A percentile compares a stretch with the other conserved stretches of the same genome.
phyloP scores from a whole-genome alignment of 768 basidiomycete species.

The Boletus pseudopeckii region DNA sequence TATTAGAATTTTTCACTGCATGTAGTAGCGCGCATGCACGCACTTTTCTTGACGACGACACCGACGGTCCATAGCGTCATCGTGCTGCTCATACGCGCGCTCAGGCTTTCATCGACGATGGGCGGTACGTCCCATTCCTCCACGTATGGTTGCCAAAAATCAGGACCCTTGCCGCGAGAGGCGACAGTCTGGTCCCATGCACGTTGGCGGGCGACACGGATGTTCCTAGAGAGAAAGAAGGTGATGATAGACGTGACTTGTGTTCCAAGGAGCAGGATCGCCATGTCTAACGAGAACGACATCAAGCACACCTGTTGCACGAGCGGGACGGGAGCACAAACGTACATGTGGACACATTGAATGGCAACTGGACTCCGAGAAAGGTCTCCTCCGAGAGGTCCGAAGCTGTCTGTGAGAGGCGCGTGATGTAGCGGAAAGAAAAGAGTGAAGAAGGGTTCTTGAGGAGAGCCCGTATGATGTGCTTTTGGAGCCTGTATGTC shows the following conservation, averaged over 20 bases:
- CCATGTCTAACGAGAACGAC: conserved; percentile 53
- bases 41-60: conserved; percentile 23
- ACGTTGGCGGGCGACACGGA: conserved; percentile 71
- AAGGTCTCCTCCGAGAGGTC: conserved; percentile 47
- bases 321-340: not conserved
- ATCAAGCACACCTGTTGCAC: not conserved
- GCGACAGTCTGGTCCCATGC: conserved; percentile 81
- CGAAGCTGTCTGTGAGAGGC: conserved; percentile 26
- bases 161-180: conserved; percentile 75
- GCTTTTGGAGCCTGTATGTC: conserved; percentile 70
- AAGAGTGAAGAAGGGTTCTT: conserved; percentile 27
- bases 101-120: conserved; percentile 29
- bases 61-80: conserved; percentile 17
- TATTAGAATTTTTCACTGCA: not conserved
- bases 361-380: conserved; percentile 63
- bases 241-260: conserved; percentile 73
- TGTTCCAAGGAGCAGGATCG: conserved; percentile 65
- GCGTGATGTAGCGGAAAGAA: conserved; percentile 25
- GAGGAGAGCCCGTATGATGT: conserved; percentile 47
- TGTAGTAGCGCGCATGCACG: not conserved
- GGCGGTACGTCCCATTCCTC: conserved; percentile 77
- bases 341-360: conserved; percentile 68
- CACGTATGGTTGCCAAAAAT: conserved; percentile 83
- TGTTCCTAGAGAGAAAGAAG: conserved; percentile 83
- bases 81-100: conserved; percentile 11